Conservation (phyloP, 768 basidiomycete species). For the Leccinum ochraceum region DNA sequence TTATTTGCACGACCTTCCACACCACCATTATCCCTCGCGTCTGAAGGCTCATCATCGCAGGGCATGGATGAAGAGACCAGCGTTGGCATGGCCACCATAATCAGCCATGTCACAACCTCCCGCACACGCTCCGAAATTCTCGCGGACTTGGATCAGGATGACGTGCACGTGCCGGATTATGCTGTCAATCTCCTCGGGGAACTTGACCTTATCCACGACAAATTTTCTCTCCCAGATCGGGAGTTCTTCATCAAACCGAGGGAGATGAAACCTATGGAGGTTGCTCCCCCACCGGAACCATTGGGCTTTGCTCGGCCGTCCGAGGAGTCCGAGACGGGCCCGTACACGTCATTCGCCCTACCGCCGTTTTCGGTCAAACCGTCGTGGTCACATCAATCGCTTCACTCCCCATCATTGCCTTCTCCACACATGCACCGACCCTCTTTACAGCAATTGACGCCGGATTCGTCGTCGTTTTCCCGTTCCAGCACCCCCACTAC, state of each 20-base stretch:
- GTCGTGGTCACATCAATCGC: conserved; percentile 22
- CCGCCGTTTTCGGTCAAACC: conserved; percentile 27
- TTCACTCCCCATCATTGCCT: conserved; percentile 20
- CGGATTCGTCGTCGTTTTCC: conserved; percentile 33
- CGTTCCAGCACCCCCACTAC: conserved; percentile 34
- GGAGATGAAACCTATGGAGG: conserved; percentile 33
- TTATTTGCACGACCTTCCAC: conserved; percentile 30
- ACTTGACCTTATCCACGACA: conserved; percentile 40
- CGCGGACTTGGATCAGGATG: conserved; percentile 34
- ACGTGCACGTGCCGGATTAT: conserved; percentile 44
- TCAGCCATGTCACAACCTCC: conserved; percentile 28
- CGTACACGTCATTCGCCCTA: conserved; percentile 34
- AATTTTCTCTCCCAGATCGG: conserved; percentile 35
- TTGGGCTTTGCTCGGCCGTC: conserved; percentile 24
- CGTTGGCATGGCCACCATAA: conserved; percentile 40
- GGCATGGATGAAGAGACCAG: conserved; percentile 15
- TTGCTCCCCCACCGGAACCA: conserved; percentile 26
- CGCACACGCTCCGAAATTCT: conserved; percentile 42
- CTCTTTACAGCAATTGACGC: conserved; percentile 31
- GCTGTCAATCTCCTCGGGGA: conserved; percentile 45
- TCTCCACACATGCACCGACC: conserved; percentile 24
- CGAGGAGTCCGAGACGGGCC: conserved; percentile 36
- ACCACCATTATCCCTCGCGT: conserved; percentile 31
- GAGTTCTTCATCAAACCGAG: conserved; percentile 30
- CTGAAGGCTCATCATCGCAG: conserved; percentile 25